phyloP scores from a whole-genome alignment of 192 early-diverging fungal genomes.

The Pecoramyces ruminantium region DNA sequence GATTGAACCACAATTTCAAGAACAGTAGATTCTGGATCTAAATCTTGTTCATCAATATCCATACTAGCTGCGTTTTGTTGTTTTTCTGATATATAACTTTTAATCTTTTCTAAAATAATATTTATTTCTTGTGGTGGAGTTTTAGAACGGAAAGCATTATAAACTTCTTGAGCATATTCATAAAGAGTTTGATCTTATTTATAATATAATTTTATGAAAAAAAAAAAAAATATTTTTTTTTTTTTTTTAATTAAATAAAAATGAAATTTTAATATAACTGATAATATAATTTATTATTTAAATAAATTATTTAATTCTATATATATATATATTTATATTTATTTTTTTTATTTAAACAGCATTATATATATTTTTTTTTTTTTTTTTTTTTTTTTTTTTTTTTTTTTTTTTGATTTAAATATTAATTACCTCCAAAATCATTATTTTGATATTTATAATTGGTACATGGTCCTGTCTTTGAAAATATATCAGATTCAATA shows the following conservation, averaged over 20 bases:
- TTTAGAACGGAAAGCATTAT: neutral
- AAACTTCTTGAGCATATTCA: neutral
- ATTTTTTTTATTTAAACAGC: too few relatives aligned
- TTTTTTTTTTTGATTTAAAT: too few relatives aligned
- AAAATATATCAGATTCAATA: conserved; percentile 25
- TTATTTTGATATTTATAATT: conserved; percentile 52
- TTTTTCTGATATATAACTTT: neutral
- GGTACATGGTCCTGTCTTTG: conserved; percentile 44
- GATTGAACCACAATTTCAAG: conserved; percentile 65
- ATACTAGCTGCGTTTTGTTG: neutral
- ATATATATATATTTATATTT: too few relatives aligned
- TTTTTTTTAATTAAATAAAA: too few relatives aligned
- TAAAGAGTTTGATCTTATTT: neutral
- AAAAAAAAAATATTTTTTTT: too few relatives aligned
- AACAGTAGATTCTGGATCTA: conserved; percentile 10
- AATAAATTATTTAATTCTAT: too few relatives aligned
- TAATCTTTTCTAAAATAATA: neutral
- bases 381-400: too few relatives aligned
- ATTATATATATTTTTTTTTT: too few relatives aligned
- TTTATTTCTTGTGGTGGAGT: neutral
- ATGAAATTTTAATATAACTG: too few relatives aligned
- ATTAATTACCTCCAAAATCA: conserved; percentile 12
- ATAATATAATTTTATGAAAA: too few relatives aligned
- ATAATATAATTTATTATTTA: too few relatives aligned
- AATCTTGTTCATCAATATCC: neutral